Base-by-base conservation (phyloP, 2,329 filamentous ascomycete genomes). In the Colletotrichum acutatum region DNA sequence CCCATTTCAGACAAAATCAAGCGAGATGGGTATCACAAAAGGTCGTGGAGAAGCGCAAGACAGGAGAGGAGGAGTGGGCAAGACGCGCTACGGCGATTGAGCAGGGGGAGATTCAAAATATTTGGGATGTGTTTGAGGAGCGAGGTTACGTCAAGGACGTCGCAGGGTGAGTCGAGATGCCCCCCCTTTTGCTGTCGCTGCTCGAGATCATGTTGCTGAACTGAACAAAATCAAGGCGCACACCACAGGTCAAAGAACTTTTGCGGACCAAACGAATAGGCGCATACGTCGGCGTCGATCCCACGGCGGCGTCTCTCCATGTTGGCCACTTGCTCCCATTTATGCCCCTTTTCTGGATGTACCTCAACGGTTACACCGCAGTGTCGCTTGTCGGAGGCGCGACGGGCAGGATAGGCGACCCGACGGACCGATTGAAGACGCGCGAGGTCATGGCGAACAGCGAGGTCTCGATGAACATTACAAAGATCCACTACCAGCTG, bases 341-440 rank as follows among this genome's bases (percentile, higher is more conserved):
- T 67, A 97, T 97, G 94, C 90, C 93, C 19, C 85, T 96, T 28
- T 95, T 95, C 83, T 96, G 94, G 92, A 89, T 95, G 85, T 95
- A 94, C 83, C 86, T 95, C 75, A 87, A 95, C 79, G 94, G 94
- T 28, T 92, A 92, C 80, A 86, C 89, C 37, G 87, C 92, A 30
- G 85, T 93, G 62, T 91, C 90, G 52, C 84, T 97, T 68, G 80
- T 95, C 70, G 93, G 93, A 59, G 92, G 93, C 76, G 91, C 93
- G 16, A 97, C 94, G 4, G 92, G 91, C 53, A 91, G 92, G 77
- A 90, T 97, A 63, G 94, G 94, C 60, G 94, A 97, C 77, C 94
- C 94, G 1, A 94, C 91, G 3, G 94, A 88, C 74, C 89, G 94
- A 49, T 84, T 93, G 16, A 86, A 88, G 30, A 90, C 87, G 65